These are phyloP conservation scores for Gypsophila paniculata DNA, from an alignment of 179 eudicot species.

Conservation along the genomic window DNA sequence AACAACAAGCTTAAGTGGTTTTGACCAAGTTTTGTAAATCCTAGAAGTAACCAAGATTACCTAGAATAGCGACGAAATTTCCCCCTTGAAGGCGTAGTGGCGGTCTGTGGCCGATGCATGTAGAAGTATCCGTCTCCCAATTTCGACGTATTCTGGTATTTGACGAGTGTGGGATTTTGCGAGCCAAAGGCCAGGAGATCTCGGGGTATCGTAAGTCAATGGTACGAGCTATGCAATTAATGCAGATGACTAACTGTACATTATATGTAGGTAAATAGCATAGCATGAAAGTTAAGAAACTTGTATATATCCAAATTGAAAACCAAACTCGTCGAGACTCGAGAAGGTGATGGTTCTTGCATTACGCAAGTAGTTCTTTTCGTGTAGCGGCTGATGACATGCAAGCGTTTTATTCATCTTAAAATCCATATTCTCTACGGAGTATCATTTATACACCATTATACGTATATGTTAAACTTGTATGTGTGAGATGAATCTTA, in stretches of 20 bases:
- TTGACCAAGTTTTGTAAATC: not conserved
- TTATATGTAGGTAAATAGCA: not conserved
- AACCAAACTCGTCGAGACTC: too few species aligned
- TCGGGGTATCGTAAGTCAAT: not conserved
- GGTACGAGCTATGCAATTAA: not conserved
- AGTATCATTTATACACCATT: too few species aligned
- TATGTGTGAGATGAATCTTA: too few species aligned
- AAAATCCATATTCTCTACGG: too few species aligned
- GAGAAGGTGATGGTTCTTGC: too few species aligned
- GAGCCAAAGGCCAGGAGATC: not conserved
- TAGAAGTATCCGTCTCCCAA: not conserved
- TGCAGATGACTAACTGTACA: conserved; percentile 9
- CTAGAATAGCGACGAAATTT: not conserved
- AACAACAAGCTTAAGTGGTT: not conserved
- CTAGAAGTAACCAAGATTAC: not conserved
- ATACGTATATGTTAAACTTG: too few species aligned
- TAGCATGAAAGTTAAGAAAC: not conserved
- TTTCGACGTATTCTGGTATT: too few species aligned
- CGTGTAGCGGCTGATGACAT: too few species aligned
- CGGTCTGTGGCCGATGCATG: not conserved
- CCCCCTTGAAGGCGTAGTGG: not conserved
- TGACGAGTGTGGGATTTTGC: not conserved
- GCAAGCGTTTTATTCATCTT: too few species aligned
- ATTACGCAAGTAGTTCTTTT: too few species aligned
- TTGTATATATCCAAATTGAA: too few species aligned